A percentile compares a stretch with the other conserved stretches of the same genome.
Conservation (phyloP, 2,329 filamentous ascomycete species). For the Claviceps africana region DNA sequence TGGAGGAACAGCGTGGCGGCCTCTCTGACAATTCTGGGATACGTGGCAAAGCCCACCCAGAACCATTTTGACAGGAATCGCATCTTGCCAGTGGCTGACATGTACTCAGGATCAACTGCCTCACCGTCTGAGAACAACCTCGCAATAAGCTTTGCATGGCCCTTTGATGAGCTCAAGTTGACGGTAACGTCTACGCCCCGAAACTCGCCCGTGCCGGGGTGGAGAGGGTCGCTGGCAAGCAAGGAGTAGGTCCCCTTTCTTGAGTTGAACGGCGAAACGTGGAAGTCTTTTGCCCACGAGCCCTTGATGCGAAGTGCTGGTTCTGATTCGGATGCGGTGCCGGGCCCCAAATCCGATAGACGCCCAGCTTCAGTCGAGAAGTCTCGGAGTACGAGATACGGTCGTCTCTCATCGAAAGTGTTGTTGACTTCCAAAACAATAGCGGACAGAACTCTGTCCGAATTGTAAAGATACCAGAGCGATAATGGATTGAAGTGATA, state of each 20-base stretch:
- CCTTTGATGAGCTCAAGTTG: slow-evolving; percentile 45
- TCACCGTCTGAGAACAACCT: slow-evolving; percentile 39
- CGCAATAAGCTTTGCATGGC: slow-evolving; percentile 46
- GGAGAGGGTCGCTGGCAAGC: slow-evolving; percentile 31
- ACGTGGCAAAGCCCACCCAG: slow-evolving; percentile 53
- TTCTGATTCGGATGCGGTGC: not conserved
- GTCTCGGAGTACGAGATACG: slow-evolving; percentile 17
- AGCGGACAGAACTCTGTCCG: slow-evolving; percentile 39
- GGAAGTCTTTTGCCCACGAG: slow-evolving; percentile 56
- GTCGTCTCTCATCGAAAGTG: slow-evolving; percentile 55
- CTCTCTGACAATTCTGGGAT: slow-evolving; percentile 50
- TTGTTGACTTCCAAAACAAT: slow-evolving; percentile 66
- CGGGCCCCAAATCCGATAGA: not conserved
- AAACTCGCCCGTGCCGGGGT: slow-evolving; percentile 21
- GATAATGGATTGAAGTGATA: slow-evolving; percentile 65
- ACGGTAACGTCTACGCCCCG: slow-evolving; percentile 44
- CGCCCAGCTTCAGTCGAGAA: slow-evolving; percentile 11
- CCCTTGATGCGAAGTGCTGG: slow-evolving; percentile 25
- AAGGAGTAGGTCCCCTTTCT: slow-evolving; percentile 41
- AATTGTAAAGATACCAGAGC: slow-evolving; percentile 65
- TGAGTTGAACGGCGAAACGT: slow-evolving; percentile 63
- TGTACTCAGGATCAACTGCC: slow-evolving; percentile 33
- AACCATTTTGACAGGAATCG: slow-evolving; percentile 43
- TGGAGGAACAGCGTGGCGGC: slow-evolving; percentile 43
- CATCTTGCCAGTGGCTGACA: slow-evolving; percentile 28